These are phyloP conservation scores for Dothideomycetidae sp. DNA, from an alignment of 2,329 filamentous ascomycete species.

Conservation along the genomic window DNA sequence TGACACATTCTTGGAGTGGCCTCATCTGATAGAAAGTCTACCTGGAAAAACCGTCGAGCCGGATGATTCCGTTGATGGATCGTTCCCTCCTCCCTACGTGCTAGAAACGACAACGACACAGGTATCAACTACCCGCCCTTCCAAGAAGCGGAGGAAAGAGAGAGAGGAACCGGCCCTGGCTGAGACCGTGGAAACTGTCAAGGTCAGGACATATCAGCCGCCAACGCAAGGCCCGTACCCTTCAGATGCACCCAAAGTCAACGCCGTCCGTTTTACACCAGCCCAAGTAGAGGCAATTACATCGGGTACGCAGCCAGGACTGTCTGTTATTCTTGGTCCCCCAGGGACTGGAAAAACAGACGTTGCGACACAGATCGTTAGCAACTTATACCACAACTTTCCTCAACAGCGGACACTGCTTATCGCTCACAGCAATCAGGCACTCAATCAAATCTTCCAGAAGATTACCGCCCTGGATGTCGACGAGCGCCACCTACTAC, in stretches of 20 bases:
- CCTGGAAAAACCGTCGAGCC: constrained; percentile 79
- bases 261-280: constrained; percentile 76
- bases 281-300: constrained; percentile 84
- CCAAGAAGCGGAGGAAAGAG: constrained; percentile 79
- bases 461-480: constrained; percentile 97
- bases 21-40: constrained; percentile 78
- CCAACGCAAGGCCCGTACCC: constrained; percentile 83
- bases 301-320: constrained; percentile 83
- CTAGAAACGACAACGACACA: constrained; percentile 44
- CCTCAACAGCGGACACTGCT: constrained; percentile 81
- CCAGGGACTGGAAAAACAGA: constrained; percentile 98
- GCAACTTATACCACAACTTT: constrained; percentile 97
- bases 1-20: constrained; percentile 92
- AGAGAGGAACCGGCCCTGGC: constrained; percentile 51
- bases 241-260: constrained; percentile 66
- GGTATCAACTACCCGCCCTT: constrained; percentile 37
- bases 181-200: constrained; percentile 51
- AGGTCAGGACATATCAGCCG: constrained; percentile 80
- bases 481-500: constrained; percentile 81
- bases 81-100: constrained; percentile 78
- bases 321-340: constrained; percentile 87
- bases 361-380: constrained; percentile 95
- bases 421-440: constrained; percentile 94
- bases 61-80: constrained; percentile 52
- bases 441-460: constrained; percentile 90